phyloP scores from a whole-genome alignment of 805 yeast species.

The Yarrowia divulgata region DNA sequence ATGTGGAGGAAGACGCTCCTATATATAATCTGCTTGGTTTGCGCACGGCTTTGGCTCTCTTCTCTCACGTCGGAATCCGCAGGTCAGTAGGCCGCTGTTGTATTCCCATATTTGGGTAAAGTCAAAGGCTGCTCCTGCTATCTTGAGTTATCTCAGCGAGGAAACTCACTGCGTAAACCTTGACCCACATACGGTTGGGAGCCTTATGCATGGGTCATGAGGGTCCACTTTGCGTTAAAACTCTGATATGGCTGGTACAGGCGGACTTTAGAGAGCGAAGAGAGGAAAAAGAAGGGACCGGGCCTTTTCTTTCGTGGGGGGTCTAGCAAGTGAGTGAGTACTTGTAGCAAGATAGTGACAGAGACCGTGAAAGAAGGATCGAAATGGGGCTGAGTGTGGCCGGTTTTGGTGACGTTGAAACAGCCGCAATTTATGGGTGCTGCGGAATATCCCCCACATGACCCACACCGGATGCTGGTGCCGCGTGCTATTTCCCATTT shows the following conservation, averaged over 20 bases:
- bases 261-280: background rate
- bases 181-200: background rate
- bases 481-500: too few species aligned
- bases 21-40: constrained; percentile 2
- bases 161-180: constrained; percentile 33
- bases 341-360: too few species aligned
- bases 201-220: constrained; percentile 2
- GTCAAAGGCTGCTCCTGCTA: constrained; percentile 39
- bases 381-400: too few species aligned
- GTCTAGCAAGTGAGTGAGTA: background rate
- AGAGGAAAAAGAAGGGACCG: background rate
- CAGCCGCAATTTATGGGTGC: too few species aligned
- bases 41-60: background rate
- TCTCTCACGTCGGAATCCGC: constrained; percentile 20
- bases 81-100: constrained; percentile 31
- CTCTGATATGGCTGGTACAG: background rate
- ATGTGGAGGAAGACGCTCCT: background rate
- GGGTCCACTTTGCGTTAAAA: background rate
- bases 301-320: background rate
- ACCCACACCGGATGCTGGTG: too few species aligned
- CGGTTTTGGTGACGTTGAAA: too few species aligned
- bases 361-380: too few species aligned
- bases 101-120: constrained; percentile 27
- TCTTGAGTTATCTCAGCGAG: constrained; percentile 38
- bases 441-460: too few species aligned